These are phyloP conservation scores for Neonectria hederae DNA, from an alignment of 2,329 filamentous ascomycete genomes.

Conservation along the genomic window DNA sequence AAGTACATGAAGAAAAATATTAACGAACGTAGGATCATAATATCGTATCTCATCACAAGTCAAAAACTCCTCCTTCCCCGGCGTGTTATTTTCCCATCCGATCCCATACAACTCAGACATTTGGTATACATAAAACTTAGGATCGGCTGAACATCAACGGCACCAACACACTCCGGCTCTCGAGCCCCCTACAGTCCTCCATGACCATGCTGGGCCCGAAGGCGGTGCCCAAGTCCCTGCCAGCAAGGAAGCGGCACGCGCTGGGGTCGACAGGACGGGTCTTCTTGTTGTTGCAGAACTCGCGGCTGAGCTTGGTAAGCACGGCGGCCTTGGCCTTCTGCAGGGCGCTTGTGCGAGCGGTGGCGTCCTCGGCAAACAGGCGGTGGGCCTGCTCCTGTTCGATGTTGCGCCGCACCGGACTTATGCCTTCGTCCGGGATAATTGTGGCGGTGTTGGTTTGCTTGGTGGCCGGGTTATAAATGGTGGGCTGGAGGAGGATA, in stretches of 20 bases:
- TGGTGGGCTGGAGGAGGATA: constrained; percentile 65
- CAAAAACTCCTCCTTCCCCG: constrained; percentile 32
- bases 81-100: constrained; percentile 9
- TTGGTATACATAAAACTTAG: constrained; percentile 31
- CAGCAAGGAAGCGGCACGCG: constrained; percentile 46
- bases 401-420: constrained; percentile 66
- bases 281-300: constrained; percentile 54
- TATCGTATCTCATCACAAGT: constrained; percentile 45
- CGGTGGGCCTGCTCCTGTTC: constrained; percentile 65
- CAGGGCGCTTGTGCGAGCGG: constrained; percentile 63
- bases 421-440: constrained; percentile 57
- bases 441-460: constrained; percentile 22
- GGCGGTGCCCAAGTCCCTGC: constrained; percentile 44
- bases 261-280: constrained; percentile 47
- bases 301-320: constrained; percentile 65
- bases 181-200: constrained; percentile 58
- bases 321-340: constrained; percentile 69
- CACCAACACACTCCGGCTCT: constrained; percentile 64
- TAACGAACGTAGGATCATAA: constrained; percentile 30
- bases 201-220: constrained; percentile 49
- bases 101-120: constrained; percentile 5
- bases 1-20: constrained; percentile 38
- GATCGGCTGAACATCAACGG: constrained; percentile 67
- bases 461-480: constrained; percentile 59
- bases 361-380: constrained; percentile 65